Evolutionary conservation across 805 yeast species (phyloP), one percentile per base, ranked within the genome.

Genomic region (Henningerozyma blattae): DNA sequence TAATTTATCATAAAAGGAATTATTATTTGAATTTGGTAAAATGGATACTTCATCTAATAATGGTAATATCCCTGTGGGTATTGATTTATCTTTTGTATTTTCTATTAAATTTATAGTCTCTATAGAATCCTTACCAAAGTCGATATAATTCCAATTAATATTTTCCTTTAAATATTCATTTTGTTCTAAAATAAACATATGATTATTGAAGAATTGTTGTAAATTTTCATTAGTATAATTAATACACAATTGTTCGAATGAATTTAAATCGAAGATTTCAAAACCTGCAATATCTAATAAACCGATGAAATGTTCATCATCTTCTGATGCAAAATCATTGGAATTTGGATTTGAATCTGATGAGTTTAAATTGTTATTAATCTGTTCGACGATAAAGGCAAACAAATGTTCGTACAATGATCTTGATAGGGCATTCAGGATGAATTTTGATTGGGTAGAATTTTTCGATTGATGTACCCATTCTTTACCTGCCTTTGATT

Each of bases 281-380:
- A 91, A 91, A 9, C 98, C 98, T 40, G 94, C 94, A 47, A 91
- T 91, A 75, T 91, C 99, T 47, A 91, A 67, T 15, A 91, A 94
- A 41, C 99, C 98, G 49, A 91, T 91, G 45, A 78, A 89, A 34
- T 73, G 67, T 5, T 14, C 13, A 16, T 27, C 27, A 14, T 15
- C 18, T 20, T 17, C 18, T 28, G 18, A 3, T 13, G 9, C 25
- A 5, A 27, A 15, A 8, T 26, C n/a, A 24, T 24, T 24, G n/a
- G 27, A 13, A 16, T 61, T 57, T 3, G 65, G 56, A 35, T 54
- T 48, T 3, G 62, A 56, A 6, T 63, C 59, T 10, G 12, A 9
- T 30, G 59, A 68, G 41, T 67, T 69, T 9, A 91, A 67, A 33
- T 73, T 79, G 4, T 64, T 64, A 52, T 91, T 93, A 46, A 91